Base-by-base conservation (phyloP, 768 basidiomycete species). In the Mrakia gelida region DNA sequence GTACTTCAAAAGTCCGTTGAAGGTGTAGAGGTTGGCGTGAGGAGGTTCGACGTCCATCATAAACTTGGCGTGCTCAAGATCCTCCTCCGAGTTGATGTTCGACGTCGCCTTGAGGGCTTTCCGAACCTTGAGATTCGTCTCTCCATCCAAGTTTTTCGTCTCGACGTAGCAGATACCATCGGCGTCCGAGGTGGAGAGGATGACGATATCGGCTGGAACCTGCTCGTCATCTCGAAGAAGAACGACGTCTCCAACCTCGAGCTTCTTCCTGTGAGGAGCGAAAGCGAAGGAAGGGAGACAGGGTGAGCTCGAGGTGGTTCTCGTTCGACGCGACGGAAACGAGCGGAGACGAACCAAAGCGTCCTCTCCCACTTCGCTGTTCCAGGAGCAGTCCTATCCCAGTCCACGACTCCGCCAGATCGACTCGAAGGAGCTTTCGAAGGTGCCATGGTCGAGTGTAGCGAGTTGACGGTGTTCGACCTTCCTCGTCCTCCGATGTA, bases 121-220 rank as follows among this genome's bases (percentile, higher is more conserved):
- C 30, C 96, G 89, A 9, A 91, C 90, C 85, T 99, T 99, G 81
- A 98, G 86, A 83, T 98, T 98, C 67, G 96, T 98, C 86, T 98
- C 96, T 2, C 96, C 96, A 81, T 98, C 96, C 75, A 98, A 85
- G 83, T 98, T 98, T 88, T 98, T 98, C 65, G 96, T 98, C 87
- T 98, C 96, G 74, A 98, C 87, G 82, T 94, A 99, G 84, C 95
- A 97, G 85, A 94, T 86, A 16, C 93, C 92, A 80, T 97, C 95
- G 3, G 92, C 86, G 84, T 97, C 94, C 11, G 93, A 95, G 0
- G 95, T 95, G 13, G 94, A 90, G 9, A 98, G 88, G 0, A 99
- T 93, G 79, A 95, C 71, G 28, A 78, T 91, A 82, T 99, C 96
- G 11, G 96, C 96, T 0, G 96, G 96, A 18, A 98, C 92, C 85